phyloP scores from a whole-genome alignment of 2,329 filamentous ascomycete species.

The Thielaviopsis punctulata region DNA sequence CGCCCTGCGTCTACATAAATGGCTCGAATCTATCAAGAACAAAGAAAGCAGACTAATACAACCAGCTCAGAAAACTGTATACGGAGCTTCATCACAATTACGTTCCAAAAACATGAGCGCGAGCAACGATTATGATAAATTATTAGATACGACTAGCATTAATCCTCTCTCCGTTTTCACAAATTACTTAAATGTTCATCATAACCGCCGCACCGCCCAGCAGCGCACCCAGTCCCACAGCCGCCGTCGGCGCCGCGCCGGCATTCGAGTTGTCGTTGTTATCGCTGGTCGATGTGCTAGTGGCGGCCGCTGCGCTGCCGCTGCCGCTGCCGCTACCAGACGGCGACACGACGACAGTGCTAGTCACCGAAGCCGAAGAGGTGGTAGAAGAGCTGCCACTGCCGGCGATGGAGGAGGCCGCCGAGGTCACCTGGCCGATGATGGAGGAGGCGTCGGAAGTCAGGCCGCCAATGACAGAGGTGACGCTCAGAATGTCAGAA shows the following conservation, averaged over 20 bases:
- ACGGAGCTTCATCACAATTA: too few relatives aligned
- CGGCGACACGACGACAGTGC: constrained; percentile 13
- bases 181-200: constrained; percentile 26
- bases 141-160: not conserved
- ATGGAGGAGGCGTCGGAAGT: constrained; percentile 9
- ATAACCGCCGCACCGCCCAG: constrained; percentile 29
- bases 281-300: constrained; percentile 7
- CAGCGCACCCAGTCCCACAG: constrained; percentile 28
- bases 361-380: constrained; percentile 13
- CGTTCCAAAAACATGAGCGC: too few relatives aligned
- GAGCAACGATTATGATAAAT: too few relatives aligned
- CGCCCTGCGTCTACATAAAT: too few relatives aligned
- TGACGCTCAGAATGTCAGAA: not conserved
- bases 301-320: constrained; percentile 5
- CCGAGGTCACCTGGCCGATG: constrained; percentile 8
- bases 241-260: constrained; percentile 23
- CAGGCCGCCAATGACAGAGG: constrained; percentile 1
- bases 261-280: constrained; percentile 15
- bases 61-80: too few relatives aligned
- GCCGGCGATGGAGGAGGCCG: constrained; percentile 7
- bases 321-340: constrained; percentile 13
- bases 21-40: too few relatives aligned
- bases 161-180: not conserved
- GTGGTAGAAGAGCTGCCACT: constrained; percentile 11
- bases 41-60: too few relatives aligned